Percentiles rank a stretch among this genome's conserved stretches.
These are phyloP conservation scores for Panaeolus cyanescens DNA, from an alignment of 768 basidiomycete genomes.

Conservation along the genomic window DNA sequence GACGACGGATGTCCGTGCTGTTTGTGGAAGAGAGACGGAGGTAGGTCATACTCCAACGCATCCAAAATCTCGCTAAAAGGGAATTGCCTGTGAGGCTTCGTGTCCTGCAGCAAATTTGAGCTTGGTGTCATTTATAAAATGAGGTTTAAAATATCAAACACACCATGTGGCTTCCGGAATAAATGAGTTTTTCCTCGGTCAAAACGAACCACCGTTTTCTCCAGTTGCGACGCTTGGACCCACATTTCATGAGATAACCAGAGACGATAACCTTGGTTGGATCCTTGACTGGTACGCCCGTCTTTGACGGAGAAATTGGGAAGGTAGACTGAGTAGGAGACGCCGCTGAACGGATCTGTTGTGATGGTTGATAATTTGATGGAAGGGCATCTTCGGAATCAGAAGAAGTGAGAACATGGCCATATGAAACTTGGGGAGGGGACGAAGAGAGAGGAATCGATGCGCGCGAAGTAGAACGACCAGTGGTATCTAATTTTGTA, in stretches of 20 bases:
- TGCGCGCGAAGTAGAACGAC: conserved; percentile 23
- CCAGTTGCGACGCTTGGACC: conserved; percentile 92
- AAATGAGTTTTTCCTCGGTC: conserved; percentile 85
- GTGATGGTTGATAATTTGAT: conserved; percentile 20
- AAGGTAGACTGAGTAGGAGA: conserved; percentile 45
- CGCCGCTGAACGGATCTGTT: conserved; percentile 40
- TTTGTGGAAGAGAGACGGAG: conserved; percentile 46
- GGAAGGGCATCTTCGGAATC: conserved; percentile 77
- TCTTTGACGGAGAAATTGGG: conserved; percentile 46
- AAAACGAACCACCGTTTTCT: conserved; percentile 96
- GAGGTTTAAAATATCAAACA: conserved; percentile 27
- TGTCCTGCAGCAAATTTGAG: conserved; percentile 57
- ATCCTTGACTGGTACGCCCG: conserved; percentile 45
- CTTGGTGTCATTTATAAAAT: conserved; percentile 4
- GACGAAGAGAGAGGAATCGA: conserved; percentile 41
- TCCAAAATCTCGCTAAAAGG: conserved; percentile 85
- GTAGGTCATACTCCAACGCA: conserved; percentile 84
- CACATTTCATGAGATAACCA: conserved; percentile 97
- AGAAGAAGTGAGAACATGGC: conserved; percentile 65
- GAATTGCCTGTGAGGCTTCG: conserved; percentile 85
- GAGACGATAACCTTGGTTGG: conserved; percentile 79
- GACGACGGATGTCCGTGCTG: conserved; percentile 23
- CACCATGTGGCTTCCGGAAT: conserved; percentile 96
- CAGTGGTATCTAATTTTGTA: conserved; percentile 1
- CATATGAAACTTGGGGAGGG: conserved; percentile 45